These are phyloP conservation scores for Mycosphaerella arachidis DNA, from an alignment of 2,329 filamentous ascomycete genomes.

Conservation along the genomic window DNA sequence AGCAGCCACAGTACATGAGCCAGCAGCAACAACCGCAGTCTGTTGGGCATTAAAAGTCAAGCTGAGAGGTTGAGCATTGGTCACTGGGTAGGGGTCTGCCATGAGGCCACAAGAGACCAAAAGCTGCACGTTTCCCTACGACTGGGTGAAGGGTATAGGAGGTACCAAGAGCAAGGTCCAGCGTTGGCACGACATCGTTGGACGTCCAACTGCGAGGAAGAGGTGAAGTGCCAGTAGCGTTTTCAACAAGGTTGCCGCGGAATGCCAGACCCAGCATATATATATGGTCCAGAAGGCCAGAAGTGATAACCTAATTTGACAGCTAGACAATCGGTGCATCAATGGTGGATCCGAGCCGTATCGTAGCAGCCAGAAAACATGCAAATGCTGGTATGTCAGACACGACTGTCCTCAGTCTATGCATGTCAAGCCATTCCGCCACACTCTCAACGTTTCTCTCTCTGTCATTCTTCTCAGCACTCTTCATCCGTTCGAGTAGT, in stretches of 20 bases:
- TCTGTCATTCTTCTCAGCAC: neutral
- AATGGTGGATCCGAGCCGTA: neutral
- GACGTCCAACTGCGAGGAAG: neutral
- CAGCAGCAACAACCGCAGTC: conserved; percentile 2
- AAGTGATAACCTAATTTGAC: neutral
- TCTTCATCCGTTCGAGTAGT: neutral
- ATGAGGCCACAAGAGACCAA: neutral
- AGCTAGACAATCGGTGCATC: neutral
- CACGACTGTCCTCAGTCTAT: neutral
- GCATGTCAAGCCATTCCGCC: conserved; percentile 2
- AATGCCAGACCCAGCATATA: neutral
- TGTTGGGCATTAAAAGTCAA: neutral
- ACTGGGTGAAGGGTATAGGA: neutral
- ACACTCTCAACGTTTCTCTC: conserved; percentile 3
- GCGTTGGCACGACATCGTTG: neutral
- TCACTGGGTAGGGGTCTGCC: too few species aligned
- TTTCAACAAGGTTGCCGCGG: neutral
- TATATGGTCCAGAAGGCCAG: neutral
- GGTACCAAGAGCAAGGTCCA: neutral
- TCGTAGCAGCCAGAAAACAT: conserved; percentile 1
- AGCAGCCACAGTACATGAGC: conserved; percentile 6
- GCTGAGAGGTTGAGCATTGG: neutral
- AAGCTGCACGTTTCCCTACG: neutral
- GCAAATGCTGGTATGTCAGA: conserved; percentile 2
- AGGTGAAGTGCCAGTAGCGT: neutral